phyloP scores from a whole-genome alignment of 257 asterid species.

The Solanum dulcamara region DNA sequence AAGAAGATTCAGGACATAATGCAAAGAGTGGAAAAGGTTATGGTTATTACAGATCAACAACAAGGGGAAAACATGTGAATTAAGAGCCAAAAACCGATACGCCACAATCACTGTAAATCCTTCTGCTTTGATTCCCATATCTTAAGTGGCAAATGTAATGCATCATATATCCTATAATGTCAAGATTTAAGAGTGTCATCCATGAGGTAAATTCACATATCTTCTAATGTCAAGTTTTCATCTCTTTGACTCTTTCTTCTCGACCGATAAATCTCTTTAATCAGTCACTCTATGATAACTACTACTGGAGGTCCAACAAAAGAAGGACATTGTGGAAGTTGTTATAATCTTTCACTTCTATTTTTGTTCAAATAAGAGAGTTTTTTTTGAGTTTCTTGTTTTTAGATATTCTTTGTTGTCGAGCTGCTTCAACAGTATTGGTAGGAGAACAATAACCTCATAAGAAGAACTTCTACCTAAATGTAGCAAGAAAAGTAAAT shows the following conservation, averaged over 20 bases:
- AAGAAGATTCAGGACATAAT: conserved; percentile 34
- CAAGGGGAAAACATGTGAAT: conserved; percentile 3
- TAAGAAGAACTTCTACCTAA: not conserved
- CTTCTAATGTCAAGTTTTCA: not conserved
- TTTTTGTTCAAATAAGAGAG: not conserved
- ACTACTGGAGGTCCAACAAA: not conserved
- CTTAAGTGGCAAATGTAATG: not conserved
- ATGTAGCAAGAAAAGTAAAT: not conserved
- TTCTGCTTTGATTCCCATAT: not conserved
- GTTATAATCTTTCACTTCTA: not conserved
- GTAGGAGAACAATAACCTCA: not conserved
- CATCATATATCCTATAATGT: not conserved
- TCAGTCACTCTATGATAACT: not conserved
- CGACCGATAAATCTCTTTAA: not conserved
- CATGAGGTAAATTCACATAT: not conserved
- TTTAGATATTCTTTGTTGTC: not conserved
- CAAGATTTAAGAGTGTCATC: not conserved
- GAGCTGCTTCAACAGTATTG: not conserved
- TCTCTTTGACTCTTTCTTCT: not conserved
- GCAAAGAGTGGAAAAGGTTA: conserved; percentile 19
- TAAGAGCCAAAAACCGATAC: not conserved
- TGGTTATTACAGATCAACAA: conserved; percentile 11
- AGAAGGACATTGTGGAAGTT: not conserved
- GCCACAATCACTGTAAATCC: not conserved
- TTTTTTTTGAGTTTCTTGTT: not conserved